A percentile compares a stretch with the other conserved stretches of the same genome.
Evolutionary conservation across 164 flowering plant genomes (phyloP).

Genomic region (Vitis labrusca): DNA sequence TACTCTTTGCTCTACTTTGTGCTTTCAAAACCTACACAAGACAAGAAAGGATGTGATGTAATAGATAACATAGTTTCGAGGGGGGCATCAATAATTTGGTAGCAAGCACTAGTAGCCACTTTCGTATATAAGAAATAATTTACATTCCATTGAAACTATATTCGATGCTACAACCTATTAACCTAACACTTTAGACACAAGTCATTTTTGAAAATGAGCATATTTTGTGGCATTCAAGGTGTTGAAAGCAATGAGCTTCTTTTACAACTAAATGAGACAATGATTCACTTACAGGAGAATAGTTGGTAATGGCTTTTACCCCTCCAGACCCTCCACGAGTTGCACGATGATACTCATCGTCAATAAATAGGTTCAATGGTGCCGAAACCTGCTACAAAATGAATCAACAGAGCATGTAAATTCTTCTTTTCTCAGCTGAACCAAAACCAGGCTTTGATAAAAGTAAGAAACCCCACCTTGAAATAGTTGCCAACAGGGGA

Average conservation of each 20-base stretch:
- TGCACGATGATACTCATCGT: conserved; percentile 71
- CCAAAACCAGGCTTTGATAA: too few species aligned
- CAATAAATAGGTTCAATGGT: conserved; percentile 68
- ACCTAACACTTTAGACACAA: too few species aligned
- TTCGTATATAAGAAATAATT: neutral
- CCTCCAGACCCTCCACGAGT: conserved; percentile 85
- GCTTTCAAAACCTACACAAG: conserved; percentile 52
- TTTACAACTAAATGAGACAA: too few species aligned
- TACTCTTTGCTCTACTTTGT: conserved; percentile 42
- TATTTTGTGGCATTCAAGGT: too few species aligned
- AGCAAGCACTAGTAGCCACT: neutral
- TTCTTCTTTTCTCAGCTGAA: neutral
- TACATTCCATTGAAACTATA: too few species aligned
- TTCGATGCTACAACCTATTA: too few species aligned
- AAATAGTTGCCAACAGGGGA: conserved; percentile 93
- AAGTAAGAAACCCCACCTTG: conserved; percentile 42
- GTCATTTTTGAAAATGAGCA: too few species aligned
- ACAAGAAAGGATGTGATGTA: neutral
- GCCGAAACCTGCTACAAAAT: conserved; percentile 60
- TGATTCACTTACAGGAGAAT: conserved; percentile 59
- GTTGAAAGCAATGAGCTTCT: too few species aligned
- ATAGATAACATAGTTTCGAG: neutral
- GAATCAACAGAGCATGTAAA: neutral
- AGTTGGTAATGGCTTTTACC: conserved; percentile 69
- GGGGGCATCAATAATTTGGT: neutral